Conservation (phyloP, 352 stramenopile genomes). For the Nannochloropsis limnetica region DNA sequence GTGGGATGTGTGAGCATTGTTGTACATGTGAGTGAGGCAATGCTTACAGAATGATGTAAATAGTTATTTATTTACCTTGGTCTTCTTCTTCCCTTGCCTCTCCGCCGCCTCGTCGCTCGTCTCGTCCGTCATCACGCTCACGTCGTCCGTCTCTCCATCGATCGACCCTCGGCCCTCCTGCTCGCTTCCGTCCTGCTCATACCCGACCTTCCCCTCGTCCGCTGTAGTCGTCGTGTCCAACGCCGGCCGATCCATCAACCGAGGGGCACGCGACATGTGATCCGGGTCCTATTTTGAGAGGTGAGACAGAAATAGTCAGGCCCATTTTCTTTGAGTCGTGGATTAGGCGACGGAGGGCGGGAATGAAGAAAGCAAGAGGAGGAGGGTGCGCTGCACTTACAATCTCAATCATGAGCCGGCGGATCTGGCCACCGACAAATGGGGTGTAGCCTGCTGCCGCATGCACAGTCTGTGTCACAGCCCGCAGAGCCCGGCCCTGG, state of each 20-base stretch:
- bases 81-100: constrained; percentile 17
- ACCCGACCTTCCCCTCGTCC: neutral
- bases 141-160: constrained; percentile 16
- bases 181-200: neutral
- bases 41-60: too few relatives aligned
- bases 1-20: neutral
- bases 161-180: neutral
- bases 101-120: neutral
- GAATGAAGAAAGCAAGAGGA: neutral
- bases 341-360: neutral
- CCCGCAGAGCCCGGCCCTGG: neutral
- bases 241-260: neutral
- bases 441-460: neutral
- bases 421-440: neutral
- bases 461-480: neutral
- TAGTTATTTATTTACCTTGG: too few relatives aligned
- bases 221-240: neutral
- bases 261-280: constrained; percentile 10
- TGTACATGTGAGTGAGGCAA: neutral
- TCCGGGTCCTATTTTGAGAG: neutral
- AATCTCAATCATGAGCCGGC: constrained; percentile 29
- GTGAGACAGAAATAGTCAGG: neutral
- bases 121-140: constrained; percentile 28
- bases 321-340: neutral
- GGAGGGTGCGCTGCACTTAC: neutral